phyloP scores from a whole-genome alignment of 345 rosid genomes.

The Conringia planisiliqua region DNA sequence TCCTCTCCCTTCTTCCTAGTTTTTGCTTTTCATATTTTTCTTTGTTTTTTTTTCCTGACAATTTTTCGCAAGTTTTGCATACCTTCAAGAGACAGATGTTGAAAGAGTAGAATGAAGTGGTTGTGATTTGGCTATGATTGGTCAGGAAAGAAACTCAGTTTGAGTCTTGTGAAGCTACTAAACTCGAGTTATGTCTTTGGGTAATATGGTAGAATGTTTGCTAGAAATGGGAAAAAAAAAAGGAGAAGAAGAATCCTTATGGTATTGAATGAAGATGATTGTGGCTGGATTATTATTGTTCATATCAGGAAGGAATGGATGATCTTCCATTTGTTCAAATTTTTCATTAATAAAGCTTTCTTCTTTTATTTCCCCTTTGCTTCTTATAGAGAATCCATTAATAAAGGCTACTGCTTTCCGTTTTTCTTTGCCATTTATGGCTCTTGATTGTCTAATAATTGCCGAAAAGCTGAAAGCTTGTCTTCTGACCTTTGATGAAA shows the following conservation, averaged over 20 bases:
- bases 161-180: not conserved
- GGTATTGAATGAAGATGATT: conserved; percentile 6
- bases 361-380: not conserved
- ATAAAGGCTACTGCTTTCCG: not conserved
- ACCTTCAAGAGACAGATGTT: not conserved
- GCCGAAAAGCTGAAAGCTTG: not conserved
- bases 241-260: not conserved
- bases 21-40: not conserved
- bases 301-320: conserved; percentile 18
- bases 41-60: conserved; percentile 4
- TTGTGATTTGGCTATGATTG: conserved; percentile 3
- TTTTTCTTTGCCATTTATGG: conserved; percentile 19
- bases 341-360: conserved; percentile 10
- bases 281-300: conserved; percentile 13
- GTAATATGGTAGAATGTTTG: conserved; percentile 15
- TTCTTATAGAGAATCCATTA: conserved; percentile 4
- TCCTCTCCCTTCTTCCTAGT: conserved; percentile 36
- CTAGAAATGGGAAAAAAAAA: conserved; percentile 12
- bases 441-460: not conserved
- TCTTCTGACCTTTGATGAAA: not conserved
- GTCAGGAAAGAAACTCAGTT: conserved; percentile 7
- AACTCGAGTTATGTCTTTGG: not conserved
- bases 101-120: not conserved
- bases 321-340: conserved; percentile 13
- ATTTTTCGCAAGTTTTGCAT: conserved; percentile 11